Conservation (phyloP, 768 basidiomycete species). For the Kwoniella pini region DNA sequence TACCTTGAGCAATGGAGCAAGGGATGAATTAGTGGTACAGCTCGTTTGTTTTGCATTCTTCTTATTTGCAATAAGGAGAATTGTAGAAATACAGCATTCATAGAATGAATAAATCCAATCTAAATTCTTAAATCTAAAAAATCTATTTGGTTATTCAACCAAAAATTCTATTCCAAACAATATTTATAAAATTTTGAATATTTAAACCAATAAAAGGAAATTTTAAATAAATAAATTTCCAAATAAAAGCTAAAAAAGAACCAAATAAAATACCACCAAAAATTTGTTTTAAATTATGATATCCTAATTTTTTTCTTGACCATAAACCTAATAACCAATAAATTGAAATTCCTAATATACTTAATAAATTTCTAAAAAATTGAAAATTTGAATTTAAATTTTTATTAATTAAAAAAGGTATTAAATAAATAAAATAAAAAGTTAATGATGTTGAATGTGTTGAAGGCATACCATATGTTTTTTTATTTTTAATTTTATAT, state of each 20-base stretch:
- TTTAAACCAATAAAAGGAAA: slow-evolving; percentile 12
- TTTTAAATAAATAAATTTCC: slow-evolving; percentile 32
- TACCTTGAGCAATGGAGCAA: too few relatives aligned
- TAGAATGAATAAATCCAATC: too few relatives aligned
- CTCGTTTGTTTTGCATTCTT: too few relatives aligned
- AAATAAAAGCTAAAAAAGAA: slow-evolving; percentile 24
- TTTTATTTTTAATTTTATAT: slow-evolving; percentile 43
- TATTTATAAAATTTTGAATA: slow-evolving; percentile 26
- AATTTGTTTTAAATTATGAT: slow-evolving; percentile 49
- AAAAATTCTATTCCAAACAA: slow-evolving; percentile 25
- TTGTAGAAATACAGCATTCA: too few relatives aligned
- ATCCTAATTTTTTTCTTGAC: slow-evolving; percentile 47
- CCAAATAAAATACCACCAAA: slow-evolving; percentile 39
- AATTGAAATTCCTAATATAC: slow-evolving; percentile 5
- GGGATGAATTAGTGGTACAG: too few relatives aligned
- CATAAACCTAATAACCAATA: slow-evolving; percentile 44
- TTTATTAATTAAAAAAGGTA: slow-evolving; percentile 34
- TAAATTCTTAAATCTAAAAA: too few relatives aligned
- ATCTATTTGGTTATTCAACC: background rate
- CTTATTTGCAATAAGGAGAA: too few relatives aligned
- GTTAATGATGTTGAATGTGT: slow-evolving; percentile 57
- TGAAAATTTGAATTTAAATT: slow-evolving; percentile 18
- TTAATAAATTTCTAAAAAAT: too few relatives aligned
- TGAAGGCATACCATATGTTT: slow-evolving; percentile 59
- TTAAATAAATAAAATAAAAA: slow-evolving; percentile 56